Evolutionary conservation across 1,284 basidiomycete genomes (phyloP).

Genomic region (Mycena citricolor): DNA sequence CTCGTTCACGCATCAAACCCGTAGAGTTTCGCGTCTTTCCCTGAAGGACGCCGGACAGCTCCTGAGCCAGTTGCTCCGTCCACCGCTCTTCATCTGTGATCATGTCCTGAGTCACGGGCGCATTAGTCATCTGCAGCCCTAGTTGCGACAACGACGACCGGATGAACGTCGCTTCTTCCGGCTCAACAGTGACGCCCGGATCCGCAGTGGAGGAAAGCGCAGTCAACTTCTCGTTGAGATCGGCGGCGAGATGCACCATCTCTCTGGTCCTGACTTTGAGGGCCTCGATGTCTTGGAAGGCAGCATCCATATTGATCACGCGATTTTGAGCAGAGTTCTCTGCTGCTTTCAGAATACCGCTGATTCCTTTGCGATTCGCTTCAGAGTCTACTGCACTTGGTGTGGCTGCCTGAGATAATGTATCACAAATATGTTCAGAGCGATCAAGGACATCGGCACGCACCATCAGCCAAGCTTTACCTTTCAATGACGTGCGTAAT

Average conservation of each 20-base stretch:
- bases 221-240: slow-evolving; percentile 83
- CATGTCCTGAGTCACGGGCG: slow-evolving; percentile 91
- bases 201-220: slow-evolving; percentile 51
- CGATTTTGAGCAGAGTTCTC: slow-evolving; percentile 66
- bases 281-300: slow-evolving; percentile 87
- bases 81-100: slow-evolving; percentile 81
- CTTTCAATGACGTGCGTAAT: slow-evolving; percentile 74
- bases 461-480: slow-evolving; percentile 80
- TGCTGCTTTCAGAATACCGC: slow-evolving; percentile 76
- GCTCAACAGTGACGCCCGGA: slow-evolving; percentile 42
- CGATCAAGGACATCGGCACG: slow-evolving; percentile 14
- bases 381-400: slow-evolving; percentile 24
- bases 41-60: slow-evolving; percentile 79
- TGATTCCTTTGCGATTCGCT: slow-evolving; percentile 47
- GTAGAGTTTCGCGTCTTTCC: too few species aligned
- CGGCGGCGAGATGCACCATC: slow-evolving; percentile 88
- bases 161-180: slow-evolving; percentile 84
- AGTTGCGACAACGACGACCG: slow-evolving; percentile 87
- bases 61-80: slow-evolving; percentile 79
- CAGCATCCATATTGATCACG: slow-evolving; percentile 71
- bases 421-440: slow-evolving; percentile 17
- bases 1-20: slow-evolving; percentile 70
- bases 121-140: slow-evolving; percentile 73
- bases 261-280: slow-evolving; percentile 91
- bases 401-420: slow-evolving; percentile 11